phyloP scores from a whole-genome alignment of 345 rosid species.

The Ricinus communis region DNA sequence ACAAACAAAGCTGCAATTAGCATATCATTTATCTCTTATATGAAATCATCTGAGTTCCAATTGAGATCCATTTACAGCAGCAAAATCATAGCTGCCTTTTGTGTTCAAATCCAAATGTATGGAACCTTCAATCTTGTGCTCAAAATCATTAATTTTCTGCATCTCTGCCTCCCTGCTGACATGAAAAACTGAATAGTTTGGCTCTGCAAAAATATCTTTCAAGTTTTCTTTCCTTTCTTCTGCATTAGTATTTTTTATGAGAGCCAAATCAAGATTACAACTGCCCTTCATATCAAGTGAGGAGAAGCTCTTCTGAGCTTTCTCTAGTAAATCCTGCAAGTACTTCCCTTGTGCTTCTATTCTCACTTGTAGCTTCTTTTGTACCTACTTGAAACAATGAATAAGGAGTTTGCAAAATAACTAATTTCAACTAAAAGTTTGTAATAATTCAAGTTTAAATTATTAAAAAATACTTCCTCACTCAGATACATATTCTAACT shows the following conservation, averaged over 20 bases:
- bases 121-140: slow-evolving; percentile 36
- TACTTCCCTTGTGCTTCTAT: slow-evolving; percentile 88
- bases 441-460: too few species aligned
- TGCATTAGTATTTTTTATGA: too few species aligned
- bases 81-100: slow-evolving; percentile 43
- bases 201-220: too few species aligned
- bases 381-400: too few species aligned
- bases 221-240: too few species aligned
- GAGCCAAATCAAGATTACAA: slow-evolving; percentile 23
- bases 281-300: slow-evolving; percentile 26
- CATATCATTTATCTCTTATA: background rate
- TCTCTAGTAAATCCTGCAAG: slow-evolving; percentile 67
- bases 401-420: too few species aligned
- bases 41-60: slow-evolving; percentile 37
- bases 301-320: slow-evolving; percentile 64
- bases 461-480: too few species aligned
- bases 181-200: too few species aligned
- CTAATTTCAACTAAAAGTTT: background rate
- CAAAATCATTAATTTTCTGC: slow-evolving; percentile 28
- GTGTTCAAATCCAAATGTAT: slow-evolving; percentile 55
- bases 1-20: too few species aligned
- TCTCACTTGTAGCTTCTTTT: slow-evolving; percentile 71
- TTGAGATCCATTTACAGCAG: slow-evolving; percentile 45
- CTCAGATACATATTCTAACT: too few species aligned
- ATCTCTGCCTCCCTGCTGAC: too few species aligned